Percentiles rank a stretch among this genome's conserved stretches.
These are phyloP conservation scores for Lentinula boryana DNA, from an alignment of 768 basidiomycete species.

Conservation along the genomic window DNA sequence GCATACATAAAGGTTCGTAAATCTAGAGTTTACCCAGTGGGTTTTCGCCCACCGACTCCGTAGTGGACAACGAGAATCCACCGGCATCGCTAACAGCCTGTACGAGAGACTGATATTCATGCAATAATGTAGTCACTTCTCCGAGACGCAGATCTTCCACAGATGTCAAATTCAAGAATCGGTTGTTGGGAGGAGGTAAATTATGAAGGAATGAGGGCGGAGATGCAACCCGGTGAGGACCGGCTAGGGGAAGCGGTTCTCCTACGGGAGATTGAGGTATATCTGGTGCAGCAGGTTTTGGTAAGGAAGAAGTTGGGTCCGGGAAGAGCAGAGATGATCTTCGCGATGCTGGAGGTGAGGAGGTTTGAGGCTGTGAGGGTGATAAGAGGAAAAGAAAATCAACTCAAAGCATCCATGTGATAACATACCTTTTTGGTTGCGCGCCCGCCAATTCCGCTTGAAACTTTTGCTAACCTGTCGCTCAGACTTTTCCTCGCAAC, in stretches of 20 bases:
- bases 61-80: conserved; percentile 36
- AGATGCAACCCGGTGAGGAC: not conserved
- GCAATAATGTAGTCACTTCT: conserved; percentile 75
- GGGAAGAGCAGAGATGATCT: conserved; percentile 32
- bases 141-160: conserved; percentile 75
- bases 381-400: conserved; percentile 12
- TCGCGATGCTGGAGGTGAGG: conserved; percentile 31
- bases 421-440: conserved; percentile 16
- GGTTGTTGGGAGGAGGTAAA: conserved; percentile 56
- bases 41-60: not conserved
- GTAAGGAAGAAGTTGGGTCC: conserved; percentile 6
- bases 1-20: not conserved
- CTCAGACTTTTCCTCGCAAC: conserved; percentile 61
- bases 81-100: conserved; percentile 56
- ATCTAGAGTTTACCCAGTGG: not conserved
- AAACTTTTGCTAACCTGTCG: conserved; percentile 78
- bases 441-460: conserved; percentile 43
- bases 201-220: conserved; percentile 17
- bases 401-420: not conserved
- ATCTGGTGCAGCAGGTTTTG: not conserved
- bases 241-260: not conserved
- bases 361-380: not conserved
- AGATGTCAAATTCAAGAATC: conserved; percentile 63
- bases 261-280: not conserved
- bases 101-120: conserved; percentile 76